phyloP scores from a whole-genome alignment of 2,329 filamentous ascomycete genomes.

The Alternaria atra region DNA sequence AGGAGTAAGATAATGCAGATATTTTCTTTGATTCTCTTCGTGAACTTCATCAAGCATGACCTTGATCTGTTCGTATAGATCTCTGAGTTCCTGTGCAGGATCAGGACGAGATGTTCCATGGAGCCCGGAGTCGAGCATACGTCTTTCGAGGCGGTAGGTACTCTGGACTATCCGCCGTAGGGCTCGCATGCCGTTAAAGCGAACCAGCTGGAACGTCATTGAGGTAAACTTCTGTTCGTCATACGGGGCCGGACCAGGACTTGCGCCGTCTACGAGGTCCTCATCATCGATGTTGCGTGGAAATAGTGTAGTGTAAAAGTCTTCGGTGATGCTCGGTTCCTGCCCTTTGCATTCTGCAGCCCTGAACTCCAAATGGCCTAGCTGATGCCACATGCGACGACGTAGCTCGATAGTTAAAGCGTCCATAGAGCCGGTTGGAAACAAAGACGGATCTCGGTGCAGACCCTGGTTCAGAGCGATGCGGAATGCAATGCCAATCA shows the following conservation, averaged over 20 bases:
- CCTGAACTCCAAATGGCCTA: conserved; percentile 51
- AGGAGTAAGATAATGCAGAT: conserved; percentile 42
- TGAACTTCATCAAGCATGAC: conserved; percentile 48
- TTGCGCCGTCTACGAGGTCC: conserved; percentile 49
- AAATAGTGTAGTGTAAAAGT: conserved; percentile 50
- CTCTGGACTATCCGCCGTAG: conserved; percentile 49
- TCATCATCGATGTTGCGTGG: conserved; percentile 52
- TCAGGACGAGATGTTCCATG: conserved; percentile 46
- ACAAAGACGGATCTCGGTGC: conserved; percentile 50
- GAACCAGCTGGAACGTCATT: conserved; percentile 50
- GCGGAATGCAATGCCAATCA: conserved; percentile 49
- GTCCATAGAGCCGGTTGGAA: conserved; percentile 49
- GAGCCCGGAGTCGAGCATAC: conserved; percentile 47
- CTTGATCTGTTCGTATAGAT: conserved; percentile 49
- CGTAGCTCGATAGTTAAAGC: conserved; percentile 49
- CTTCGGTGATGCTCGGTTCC: conserved; percentile 49
- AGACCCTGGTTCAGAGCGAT: conserved; percentile 51
- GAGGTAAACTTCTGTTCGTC: conserved; percentile 45
- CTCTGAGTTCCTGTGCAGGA: conserved; percentile 44
- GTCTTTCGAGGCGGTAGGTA: conserved; percentile 49
- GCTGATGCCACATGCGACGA: conserved; percentile 50
- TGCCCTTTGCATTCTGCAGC: conserved; percentile 52
- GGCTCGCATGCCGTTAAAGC: conserved; percentile 45
- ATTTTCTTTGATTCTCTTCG: conserved; percentile 45
- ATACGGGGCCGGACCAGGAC: conserved; percentile 40